Conservation (phyloP, 2,329 filamentous ascomycete genomes). For the Nemania diffusa region DNA sequence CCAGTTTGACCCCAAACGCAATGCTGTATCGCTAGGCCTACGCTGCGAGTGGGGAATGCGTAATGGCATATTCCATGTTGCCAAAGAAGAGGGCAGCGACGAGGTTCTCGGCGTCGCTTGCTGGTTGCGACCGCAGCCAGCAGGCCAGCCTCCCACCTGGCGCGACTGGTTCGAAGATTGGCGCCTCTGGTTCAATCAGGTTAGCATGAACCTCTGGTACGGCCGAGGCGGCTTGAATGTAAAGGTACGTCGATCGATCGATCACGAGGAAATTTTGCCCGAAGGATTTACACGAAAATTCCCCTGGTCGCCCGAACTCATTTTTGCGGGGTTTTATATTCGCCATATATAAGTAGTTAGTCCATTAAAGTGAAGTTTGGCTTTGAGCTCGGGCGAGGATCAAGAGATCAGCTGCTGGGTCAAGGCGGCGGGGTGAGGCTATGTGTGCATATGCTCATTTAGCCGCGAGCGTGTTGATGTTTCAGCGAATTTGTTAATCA, state of each 20-base stretch:
- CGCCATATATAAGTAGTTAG: slow-evolving; percentile 18
- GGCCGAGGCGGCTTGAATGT: slow-evolving; percentile 75
- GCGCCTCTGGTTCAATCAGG: slow-evolving; percentile 73
- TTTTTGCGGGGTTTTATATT: not conserved
- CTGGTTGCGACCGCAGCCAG: slow-evolving; percentile 71
- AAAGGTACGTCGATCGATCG: slow-evolving; percentile 55
- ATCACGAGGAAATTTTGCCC: not conserved
- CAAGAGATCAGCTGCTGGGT: slow-evolving; percentile 6
- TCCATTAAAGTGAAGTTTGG: slow-evolving; percentile 2
- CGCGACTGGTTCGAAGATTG: slow-evolving; percentile 70
- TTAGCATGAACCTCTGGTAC: slow-evolving; percentile 73
- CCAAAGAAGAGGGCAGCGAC: slow-evolving; percentile 65
- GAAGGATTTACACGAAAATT: slow-evolving; percentile 2
- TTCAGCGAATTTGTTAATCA: slow-evolving; percentile 39
- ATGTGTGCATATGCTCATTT: slow-evolving; percentile 19
- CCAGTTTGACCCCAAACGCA: slow-evolving; percentile 69
- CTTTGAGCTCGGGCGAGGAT: slow-evolving; percentile 12
- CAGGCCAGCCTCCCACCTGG: slow-evolving; percentile 65
- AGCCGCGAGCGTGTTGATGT: slow-evolving; percentile 26
- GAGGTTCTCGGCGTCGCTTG: slow-evolving; percentile 76
- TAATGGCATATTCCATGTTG: slow-evolving; percentile 75
- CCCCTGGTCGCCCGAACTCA: slow-evolving; percentile 3
- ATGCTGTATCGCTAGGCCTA: slow-evolving; percentile 70
- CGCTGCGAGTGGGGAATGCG: slow-evolving; percentile 77
- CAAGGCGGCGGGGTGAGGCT: not conserved